Evolutionary conservation across 2,329 filamentous ascomycete species (phyloP), one percentile per base, ranked within the genome.

Genomic region (Aspergillus neoniger): DNA sequence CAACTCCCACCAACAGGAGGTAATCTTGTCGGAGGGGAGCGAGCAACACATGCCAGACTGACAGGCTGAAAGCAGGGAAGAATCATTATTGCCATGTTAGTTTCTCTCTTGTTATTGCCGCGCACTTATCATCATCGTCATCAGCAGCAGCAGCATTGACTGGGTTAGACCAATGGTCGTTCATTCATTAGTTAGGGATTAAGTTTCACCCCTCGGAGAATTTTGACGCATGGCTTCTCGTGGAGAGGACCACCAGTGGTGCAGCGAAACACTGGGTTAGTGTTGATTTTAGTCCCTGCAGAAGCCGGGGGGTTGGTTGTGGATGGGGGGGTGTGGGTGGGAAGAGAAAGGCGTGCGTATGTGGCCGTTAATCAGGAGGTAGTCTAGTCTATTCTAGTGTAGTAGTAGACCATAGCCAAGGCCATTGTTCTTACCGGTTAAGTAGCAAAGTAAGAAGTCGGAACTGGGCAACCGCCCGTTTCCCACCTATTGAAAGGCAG

Each of bases 171-270:
- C 41, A 44, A 44, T 21, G 19, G 21, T 14, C 19, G 19, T 19
- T 19, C 41, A 17, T 12, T 44, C 41, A 44, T 44, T 44, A 7
- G 41, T 19, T 12, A 25, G 15, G 32, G 19, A 32, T 52, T 30
- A 43, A 43, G 52, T 43, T 28, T n/a, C 38, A 25, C 19, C 50
- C 17, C 52, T 55, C 52, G 52, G 52, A 55, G 52, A 55, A 47
- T 55, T 55, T 44, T 28, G 15, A 50, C 47, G 47, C 47, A 30
- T 50, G 36, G 32, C 41, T 43, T 55, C 36, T 55, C 52, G 52
- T 55, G 52, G 36, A 17, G 52, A 32, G 12, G 15, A 17, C 8
- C 21, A 15, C 19, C 12, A 17, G 38, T 15, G 38, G 23, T 21
- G 39, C 17, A 25, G 17, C 25, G 44, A 49, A 23, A 28, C 47